Base-by-base conservation (phyloP, 2,329 filamentous ascomycete genomes). In the Rhynchosporium secalis region DNA sequence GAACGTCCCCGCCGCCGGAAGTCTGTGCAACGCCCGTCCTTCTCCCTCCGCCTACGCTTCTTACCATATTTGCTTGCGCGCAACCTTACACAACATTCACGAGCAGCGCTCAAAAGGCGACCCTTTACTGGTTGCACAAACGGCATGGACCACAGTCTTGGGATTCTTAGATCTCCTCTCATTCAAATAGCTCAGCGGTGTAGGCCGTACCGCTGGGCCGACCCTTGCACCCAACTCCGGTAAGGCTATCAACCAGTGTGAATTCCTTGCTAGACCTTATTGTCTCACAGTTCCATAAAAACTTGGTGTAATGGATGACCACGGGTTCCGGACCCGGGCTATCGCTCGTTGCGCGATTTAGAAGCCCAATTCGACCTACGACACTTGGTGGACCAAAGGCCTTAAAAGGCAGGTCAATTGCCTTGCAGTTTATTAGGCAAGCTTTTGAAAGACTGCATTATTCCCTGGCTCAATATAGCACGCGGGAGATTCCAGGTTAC, bases 401-500 rank as follows among this genome's bases (percentile, higher is more conserved):
- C n/a, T 28, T 46, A n/a, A 51, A 29, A 20, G 15, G 58, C 54
- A 62, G 56, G 60, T 65, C 60, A 58, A n/a, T 47, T 26, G 56
- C 20, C 29, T 40, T 54, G 33, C 20, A 38, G 9, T 52, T 38
- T 52, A 20, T 13, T 7, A 52, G 26, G 33, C 31, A 33, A 36
- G 46, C 51, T 33, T 41, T 55, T 51, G 46, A 38, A 61, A 55
- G 52, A 61, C 52, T 45, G 29, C 54, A 45, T 31, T 46, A 20
- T 46, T 56, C 41, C 8, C 20, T 56, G 41, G 52, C 43, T 41
- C 47, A 45, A 56, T n/a, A 20, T n/a, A 46, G 43, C 43, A 6
- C n/a, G 62, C 65, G 63, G 56, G 68, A 63, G 65, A 68, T 68
- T 46, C n/a, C 56, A 66, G 36, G 52, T 36, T 45, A 20, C 31